Evolutionary conservation across 164 flowering plant genomes (phyloP), one percentile per base, ranked within the genome.

Genomic region (Tinospora cordifolia): DNA sequence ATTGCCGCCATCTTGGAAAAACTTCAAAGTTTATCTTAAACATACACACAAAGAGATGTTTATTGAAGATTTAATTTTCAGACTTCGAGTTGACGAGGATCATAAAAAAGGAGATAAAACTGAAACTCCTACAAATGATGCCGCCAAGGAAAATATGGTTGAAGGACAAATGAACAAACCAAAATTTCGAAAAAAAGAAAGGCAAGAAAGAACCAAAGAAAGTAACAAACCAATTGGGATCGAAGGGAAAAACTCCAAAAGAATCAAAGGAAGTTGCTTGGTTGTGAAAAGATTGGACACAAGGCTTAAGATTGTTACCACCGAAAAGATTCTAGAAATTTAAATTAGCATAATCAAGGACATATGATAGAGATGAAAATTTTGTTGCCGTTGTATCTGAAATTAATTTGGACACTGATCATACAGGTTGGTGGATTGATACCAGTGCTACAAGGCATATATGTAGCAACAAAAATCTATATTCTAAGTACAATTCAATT

Each of bases 31-130:
- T n/a, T n/a, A n/a, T n/a, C n/a, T n/a, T n/a, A n/a, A n/a, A n/a
- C n/a, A n/a, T n/a, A n/a, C n/a, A 25, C 4, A 8, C 12, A 15
- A n/a, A 59, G 63, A 59, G 21, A 59, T 59, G 63, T 15, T 8
- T 10, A 59, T 59, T 15, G 63, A 59, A 8, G 63, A 59, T 59
- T 59, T 59, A n/a, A n/a, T n/a, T n/a, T n/a, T n/a, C n/a, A n/a
- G n/a, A n/a, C n/a, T n/a, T n/a, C n/a, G n/a, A n/a, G 24, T 63
- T 63, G 30, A 24, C 9, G 38, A 24, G 17, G 38, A 63, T 0
- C 27, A 63, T 25, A 24, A 17, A 63, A 63, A 17, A 36, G 10
- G 27, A 8, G 65, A 24, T 11, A 24, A 7, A 7, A 63, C 8
- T 8, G 30, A 63, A 8, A 21, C 3, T 30, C 30, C 24, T 24